Evolutionary conservation across 768 basidiomycete genomes (phyloP).

Genomic region (Cystobasidium tubakii): DNA sequence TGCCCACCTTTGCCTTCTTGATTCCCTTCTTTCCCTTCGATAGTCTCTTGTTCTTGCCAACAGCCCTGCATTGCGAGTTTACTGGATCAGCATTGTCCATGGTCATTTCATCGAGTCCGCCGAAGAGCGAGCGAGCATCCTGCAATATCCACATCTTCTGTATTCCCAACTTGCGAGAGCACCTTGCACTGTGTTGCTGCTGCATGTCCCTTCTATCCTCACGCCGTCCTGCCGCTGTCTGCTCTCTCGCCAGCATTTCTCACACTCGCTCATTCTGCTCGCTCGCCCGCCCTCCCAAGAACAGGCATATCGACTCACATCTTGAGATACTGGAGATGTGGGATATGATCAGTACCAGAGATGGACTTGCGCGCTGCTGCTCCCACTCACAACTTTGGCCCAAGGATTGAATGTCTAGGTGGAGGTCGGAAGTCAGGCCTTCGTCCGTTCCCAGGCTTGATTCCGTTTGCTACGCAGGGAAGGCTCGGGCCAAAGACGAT

Average conservation of each 20-base stretch:
- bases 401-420: no score
- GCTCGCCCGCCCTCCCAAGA: not conserved
- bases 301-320: not conserved
- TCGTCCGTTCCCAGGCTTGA: no score
- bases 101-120: not conserved
- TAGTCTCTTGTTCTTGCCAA: slow-evolving; percentile 59
- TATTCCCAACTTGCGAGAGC: no score
- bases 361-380: no score
- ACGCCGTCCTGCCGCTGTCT: not conserved
- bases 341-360: no score
- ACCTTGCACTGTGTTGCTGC: not conserved
- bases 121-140: not conserved
- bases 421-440: no score
- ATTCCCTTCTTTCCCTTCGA: slow-evolving; percentile 98
- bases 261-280: not conserved
- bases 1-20: slow-evolving; percentile 91
- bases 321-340: slow-evolving; percentile 2
- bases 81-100: not conserved
- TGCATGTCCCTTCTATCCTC: not conserved
- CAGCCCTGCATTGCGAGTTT: slow-evolving; percentile 5
- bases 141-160: not conserved
- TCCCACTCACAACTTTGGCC: no score
- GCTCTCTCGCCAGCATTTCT: not conserved
- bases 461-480: no score
- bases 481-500: no score